Conservation (phyloP, 306 rosid genomes). For the Acacia acuminata region DNA sequence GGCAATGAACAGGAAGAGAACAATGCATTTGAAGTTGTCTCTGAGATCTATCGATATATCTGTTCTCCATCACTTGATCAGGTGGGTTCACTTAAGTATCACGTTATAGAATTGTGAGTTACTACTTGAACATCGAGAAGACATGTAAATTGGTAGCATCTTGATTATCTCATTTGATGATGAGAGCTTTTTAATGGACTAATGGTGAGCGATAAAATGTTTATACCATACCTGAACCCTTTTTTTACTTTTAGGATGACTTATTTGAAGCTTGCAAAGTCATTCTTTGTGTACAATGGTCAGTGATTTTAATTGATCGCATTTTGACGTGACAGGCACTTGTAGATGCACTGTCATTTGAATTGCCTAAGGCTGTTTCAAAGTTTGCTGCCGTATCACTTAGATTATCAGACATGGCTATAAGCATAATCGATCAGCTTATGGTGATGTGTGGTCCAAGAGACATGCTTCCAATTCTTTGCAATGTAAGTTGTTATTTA, state of each 20-base stretch:
- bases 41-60: slow-evolving; percentile 49
- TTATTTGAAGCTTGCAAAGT: slow-evolving; percentile 23
- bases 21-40: slow-evolving; percentile 51
- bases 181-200: background rate
- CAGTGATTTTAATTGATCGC: slow-evolving; percentile 3
- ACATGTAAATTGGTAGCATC: background rate
- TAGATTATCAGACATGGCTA: slow-evolving; percentile 61
- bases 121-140: background rate
- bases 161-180: background rate
- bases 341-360: slow-evolving; percentile 70
- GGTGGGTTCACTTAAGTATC: slow-evolving; percentile 41
- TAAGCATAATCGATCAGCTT: slow-evolving; percentile 58
- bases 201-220: slow-evolving; percentile 2
- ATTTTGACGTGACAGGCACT: slow-evolving; percentile 50
- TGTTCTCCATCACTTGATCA: slow-evolving; percentile 62
- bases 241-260: background rate
- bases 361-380: slow-evolving; percentile 73
- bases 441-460: slow-evolving; percentile 65
- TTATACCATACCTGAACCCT: background rate
- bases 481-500: slow-evolving; percentile 45
- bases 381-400: slow-evolving; percentile 62
- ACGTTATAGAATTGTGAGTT: background rate
- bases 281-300: background rate
- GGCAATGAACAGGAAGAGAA: slow-evolving; percentile 44
- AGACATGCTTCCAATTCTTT: slow-evolving; percentile 81